phyloP scores from a whole-genome alignment of 2,329 filamentous ascomycete species.

The Orbilia brochopaga region DNA sequence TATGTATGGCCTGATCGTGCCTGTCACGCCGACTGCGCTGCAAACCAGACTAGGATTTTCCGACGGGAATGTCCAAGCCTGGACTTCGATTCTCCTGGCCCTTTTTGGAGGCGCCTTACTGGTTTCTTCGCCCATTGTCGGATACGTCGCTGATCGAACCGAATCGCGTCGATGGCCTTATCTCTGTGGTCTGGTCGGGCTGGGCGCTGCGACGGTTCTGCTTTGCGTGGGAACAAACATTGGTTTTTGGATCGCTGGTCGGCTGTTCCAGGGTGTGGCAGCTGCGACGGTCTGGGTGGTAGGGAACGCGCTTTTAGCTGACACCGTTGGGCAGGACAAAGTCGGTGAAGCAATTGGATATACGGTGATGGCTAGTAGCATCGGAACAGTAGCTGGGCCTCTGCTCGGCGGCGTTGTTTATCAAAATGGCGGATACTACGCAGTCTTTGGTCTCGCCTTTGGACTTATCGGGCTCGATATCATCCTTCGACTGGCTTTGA shows the following conservation, averaged over 20 bases:
- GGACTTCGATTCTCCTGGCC: background rate
- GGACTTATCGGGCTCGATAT: too few relatives aligned
- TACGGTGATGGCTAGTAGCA: too few relatives aligned
- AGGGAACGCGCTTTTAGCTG: too few relatives aligned
- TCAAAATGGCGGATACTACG: too few relatives aligned
- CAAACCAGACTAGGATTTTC: background rate
- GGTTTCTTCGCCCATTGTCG: background rate
- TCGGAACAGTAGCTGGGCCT: too few relatives aligned
- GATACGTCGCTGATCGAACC: background rate
- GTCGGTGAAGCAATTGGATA: too few relatives aligned
- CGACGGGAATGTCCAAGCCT: background rate
- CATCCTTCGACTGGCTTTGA: too few relatives aligned
- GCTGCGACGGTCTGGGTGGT: too few relatives aligned
- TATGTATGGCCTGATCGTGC: background rate
- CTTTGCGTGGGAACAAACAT: background rate
- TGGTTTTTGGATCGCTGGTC: background rate
- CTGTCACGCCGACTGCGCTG: background rate
- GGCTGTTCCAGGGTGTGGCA: conserved; percentile 51
- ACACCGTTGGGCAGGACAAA: too few relatives aligned
- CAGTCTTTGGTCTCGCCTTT: too few relatives aligned
- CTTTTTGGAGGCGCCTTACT: background rate
- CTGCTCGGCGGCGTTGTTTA: too few relatives aligned
- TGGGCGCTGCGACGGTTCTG: background rate
- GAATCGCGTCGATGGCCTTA: background rate
- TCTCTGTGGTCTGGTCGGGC: background rate